Evolutionary conservation across 139 green algal genomes (phyloP).

Genomic region (Marvania coccoides): DNA sequence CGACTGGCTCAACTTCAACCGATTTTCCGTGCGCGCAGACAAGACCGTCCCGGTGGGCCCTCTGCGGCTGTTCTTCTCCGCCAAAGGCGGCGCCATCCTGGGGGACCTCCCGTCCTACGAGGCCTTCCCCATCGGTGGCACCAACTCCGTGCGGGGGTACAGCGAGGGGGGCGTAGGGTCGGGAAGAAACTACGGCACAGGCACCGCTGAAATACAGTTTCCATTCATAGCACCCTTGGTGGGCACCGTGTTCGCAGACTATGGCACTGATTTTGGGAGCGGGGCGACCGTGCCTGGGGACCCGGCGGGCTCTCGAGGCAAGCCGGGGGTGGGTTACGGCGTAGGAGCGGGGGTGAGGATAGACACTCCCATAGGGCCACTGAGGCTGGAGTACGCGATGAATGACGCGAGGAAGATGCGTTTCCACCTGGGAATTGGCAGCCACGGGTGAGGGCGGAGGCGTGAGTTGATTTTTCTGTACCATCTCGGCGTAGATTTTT

Average conservation of each 20-base stretch:
- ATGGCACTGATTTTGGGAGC: constrained; percentile 81
- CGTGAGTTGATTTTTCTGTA: too few species aligned
- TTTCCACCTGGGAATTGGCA: constrained; percentile 92
- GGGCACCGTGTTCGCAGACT: constrained; percentile 85
- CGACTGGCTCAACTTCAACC: constrained; percentile 80
- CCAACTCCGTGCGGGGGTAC: constrained; percentile 85
- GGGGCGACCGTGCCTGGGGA: constrained; percentile 81
- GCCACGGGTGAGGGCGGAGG: constrained; percentile 26
- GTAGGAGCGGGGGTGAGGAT: constrained; percentile 79
- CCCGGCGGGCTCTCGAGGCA: constrained; percentile 74
- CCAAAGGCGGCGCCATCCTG: constrained; percentile 55
- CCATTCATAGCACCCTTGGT: constrained; percentile 51
- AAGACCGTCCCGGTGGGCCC: constrained; percentile 49
- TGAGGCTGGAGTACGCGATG: constrained; percentile 93
- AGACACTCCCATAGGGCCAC: constrained; percentile 83
- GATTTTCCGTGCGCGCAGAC: constrained; percentile 49
- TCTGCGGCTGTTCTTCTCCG: constrained; percentile 31
- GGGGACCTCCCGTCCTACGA: constrained; percentile 95
- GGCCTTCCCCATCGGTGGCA: constrained; percentile 92
- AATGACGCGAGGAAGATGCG: constrained; percentile 67
- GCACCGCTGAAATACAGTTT: constrained; percentile 69
- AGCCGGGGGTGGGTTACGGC: constrained; percentile 80
- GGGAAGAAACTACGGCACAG: constrained; percentile 72
- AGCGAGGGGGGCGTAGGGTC: constrained; percentile 83
- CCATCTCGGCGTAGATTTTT: too few species aligned